These are phyloP conservation scores for Dendryphion nanum DNA, from an alignment of 2,329 filamentous ascomycete genomes.

Conservation along the genomic window DNA sequence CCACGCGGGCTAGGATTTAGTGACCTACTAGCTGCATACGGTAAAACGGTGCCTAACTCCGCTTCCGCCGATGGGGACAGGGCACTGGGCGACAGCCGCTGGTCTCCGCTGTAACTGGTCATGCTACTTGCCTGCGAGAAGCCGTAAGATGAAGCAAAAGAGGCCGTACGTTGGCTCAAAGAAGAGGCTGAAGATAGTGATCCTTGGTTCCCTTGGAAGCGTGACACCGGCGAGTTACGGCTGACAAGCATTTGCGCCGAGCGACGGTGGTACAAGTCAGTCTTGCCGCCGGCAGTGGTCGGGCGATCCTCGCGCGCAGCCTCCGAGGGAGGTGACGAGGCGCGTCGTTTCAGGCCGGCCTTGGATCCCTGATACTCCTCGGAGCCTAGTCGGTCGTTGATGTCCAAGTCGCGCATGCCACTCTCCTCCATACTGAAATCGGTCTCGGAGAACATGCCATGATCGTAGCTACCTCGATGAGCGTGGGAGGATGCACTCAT, in stretches of 20 bases:
- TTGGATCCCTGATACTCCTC: constrained; percentile 47
- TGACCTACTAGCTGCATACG: constrained; percentile 51
- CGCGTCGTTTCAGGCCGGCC: constrained; percentile 62
- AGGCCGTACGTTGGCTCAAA: constrained; percentile 58
- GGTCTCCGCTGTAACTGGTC: constrained; percentile 63
- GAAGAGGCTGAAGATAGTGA: constrained; percentile 68
- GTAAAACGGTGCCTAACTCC: constrained; percentile 54
- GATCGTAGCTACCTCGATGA: constrained; percentile 63
- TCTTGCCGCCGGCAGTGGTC: constrained; percentile 38
- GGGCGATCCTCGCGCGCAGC: constrained; percentile 48
- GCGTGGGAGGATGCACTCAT: constrained; percentile 49
- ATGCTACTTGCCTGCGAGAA: constrained; percentile 63
- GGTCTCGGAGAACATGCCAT: constrained; percentile 51
- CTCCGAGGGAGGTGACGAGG: constrained; percentile 63
- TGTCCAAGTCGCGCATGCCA: constrained; percentile 51
- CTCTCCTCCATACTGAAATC: constrained; percentile 56
- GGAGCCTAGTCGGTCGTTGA: constrained; percentile 51
- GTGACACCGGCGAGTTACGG: constrained; percentile 53
- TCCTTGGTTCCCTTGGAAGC: constrained; percentile 57
- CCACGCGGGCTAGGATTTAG: constrained; percentile 44
- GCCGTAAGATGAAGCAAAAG: constrained; percentile 57
- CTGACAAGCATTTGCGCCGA: constrained; percentile 56
- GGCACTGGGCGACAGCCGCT: constrained; percentile 60
- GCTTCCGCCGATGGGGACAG: constrained; percentile 59
- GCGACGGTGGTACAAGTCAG: constrained; percentile 55